These are phyloP conservation scores for Camelina laxa DNA, from an alignment of 345 rosid genomes.

Conservation along the genomic window DNA sequence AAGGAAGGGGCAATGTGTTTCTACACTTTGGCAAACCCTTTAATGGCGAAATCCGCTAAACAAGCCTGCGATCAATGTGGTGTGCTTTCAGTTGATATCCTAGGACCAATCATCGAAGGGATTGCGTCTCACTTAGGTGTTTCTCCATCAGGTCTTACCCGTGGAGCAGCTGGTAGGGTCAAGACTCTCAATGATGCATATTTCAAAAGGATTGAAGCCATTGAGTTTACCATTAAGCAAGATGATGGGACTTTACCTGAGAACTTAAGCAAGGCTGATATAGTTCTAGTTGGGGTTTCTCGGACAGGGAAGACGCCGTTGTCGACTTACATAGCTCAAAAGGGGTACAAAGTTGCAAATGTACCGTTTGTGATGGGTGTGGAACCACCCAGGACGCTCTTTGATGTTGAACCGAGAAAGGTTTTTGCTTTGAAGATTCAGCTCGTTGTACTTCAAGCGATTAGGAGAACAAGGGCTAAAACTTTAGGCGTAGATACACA, in stretches of 20 bases:
- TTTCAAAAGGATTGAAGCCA: constrained; percentile 72
- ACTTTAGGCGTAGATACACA: constrained; percentile 65
- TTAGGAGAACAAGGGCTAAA: constrained; percentile 75
- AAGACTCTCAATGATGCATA: constrained; percentile 73
- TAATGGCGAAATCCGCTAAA: constrained; percentile 68
- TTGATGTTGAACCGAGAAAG: constrained; percentile 71
- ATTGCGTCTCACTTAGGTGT: constrained; percentile 77
- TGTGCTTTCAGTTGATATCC: constrained; percentile 65
- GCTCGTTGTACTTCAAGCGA: constrained; percentile 68
- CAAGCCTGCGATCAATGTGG: constrained; percentile 68
- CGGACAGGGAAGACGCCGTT: constrained; percentile 89
- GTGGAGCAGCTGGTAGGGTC: constrained; percentile 81
- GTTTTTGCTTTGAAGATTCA: constrained; percentile 80
- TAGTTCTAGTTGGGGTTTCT: constrained; percentile 79
- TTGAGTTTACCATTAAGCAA: constrained; percentile 90
- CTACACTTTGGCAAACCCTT: constrained; percentile 82
- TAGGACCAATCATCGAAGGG: constrained; percentile 87
- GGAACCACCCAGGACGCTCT: constrained; percentile 67
- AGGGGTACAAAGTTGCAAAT: constrained; percentile 89
- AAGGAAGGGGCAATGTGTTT: constrained; percentile 76
- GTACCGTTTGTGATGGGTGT: constrained; percentile 85
- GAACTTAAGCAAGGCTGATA: constrained; percentile 74
- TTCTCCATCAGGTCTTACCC: constrained; percentile 86
- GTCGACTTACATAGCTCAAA: constrained; percentile 81
- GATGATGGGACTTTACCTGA: constrained; percentile 86